Base-by-base conservation (phyloP, 2,329 filamentous ascomycete species). In the Cladobotryum mycophilum region DNA sequence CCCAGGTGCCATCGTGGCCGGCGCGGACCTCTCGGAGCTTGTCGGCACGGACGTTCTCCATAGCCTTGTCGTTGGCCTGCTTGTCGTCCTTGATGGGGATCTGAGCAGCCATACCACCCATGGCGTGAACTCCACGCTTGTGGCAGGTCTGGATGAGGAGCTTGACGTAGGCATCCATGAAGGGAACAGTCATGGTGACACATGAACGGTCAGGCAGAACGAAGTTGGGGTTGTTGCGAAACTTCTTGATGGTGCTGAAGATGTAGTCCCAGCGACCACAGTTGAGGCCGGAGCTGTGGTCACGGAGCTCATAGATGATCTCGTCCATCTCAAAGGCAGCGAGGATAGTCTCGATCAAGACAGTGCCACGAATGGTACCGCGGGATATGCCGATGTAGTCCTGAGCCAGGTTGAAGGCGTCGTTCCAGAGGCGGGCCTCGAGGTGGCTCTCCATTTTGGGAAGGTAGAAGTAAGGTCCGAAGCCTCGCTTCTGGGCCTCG, bases 251-350 rank as follows among this genome's bases (percentile, higher is more conserved):
- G 66, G 92, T 89, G 70, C 87, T 93, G 80, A 99, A 99, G 75
- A 99, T 97, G 79, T 99, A 99, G 69, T 99, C 93, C 93, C 93
- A 99, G 60, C 93, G 87, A 58, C 93, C 93, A 72, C 93, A 97
- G 83, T 99, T 99, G 65, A 99, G 82, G 44, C 93, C 93, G 6
- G 92, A 87, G 69, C 86, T 92, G 78, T 99, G 93, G 67, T 97
- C 92, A 54, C 93, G 87, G 60, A 99, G 85, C 76, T 97, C 93
- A 72, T 96, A 99, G 74, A 99, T 97, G 73, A 99, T 97, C 83
- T 99, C 93, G 64, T 99, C 93, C 93, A 99, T 99, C 79, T 99
- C 93, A 65, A 99, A 99, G 14, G 92, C 93, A 40, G 93, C 93
- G 41, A 92, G 81, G 69, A 99, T 97, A 51, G 93, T 97, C 81